Evolutionary conservation across 202 grass and related monocot genomes (phyloP).

Genomic region (Setaria viridis): DNA sequence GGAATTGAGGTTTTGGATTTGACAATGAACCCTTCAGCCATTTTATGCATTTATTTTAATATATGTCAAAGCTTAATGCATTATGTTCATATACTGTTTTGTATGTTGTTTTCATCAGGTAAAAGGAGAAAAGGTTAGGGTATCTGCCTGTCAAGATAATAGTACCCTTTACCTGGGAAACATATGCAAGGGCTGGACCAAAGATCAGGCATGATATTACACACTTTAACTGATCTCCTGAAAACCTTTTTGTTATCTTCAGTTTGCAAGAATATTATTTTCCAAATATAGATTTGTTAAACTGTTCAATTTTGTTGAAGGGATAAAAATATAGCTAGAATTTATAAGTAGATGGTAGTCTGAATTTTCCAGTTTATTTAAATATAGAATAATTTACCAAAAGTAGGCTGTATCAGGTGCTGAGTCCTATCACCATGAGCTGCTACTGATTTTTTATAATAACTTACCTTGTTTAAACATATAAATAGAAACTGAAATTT

Average conservation of each 20-base stretch:
- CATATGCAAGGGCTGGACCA: conserved; percentile 86
- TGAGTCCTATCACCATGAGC: not conserved
- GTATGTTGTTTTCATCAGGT: conserved; percentile 64
- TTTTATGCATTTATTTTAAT: conserved; percentile 25
- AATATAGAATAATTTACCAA: not conserved
- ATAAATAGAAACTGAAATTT: conserved; percentile 7
- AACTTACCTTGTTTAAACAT: conserved; percentile 32
- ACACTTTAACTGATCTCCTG: conserved; percentile 10
- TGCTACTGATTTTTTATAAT: conserved; percentile 7
- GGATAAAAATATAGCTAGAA: conserved; percentile 9
- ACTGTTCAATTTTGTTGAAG: conserved; percentile 10
- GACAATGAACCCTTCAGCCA: conserved; percentile 32
- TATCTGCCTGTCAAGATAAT: conserved; percentile 66
- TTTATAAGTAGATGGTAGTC: not conserved
- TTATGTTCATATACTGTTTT: conserved; percentile 29
- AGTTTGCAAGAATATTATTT: conserved; percentile 3
- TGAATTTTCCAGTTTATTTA: not conserved
- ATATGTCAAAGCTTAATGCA: conserved; percentile 1
- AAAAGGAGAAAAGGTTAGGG: conserved; percentile 65
- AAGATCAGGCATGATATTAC: conserved; percentile 68
- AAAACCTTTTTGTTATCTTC: conserved; percentile 13
- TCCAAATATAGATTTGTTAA: conserved; percentile 14
- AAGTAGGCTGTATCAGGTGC: conserved; percentile 22
- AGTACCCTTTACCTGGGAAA: conserved; percentile 71
- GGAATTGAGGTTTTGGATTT: conserved; percentile 79